Base-by-base conservation (phyloP, 768 basidiomycete genomes). In the Tylopilus sp. region DNA sequence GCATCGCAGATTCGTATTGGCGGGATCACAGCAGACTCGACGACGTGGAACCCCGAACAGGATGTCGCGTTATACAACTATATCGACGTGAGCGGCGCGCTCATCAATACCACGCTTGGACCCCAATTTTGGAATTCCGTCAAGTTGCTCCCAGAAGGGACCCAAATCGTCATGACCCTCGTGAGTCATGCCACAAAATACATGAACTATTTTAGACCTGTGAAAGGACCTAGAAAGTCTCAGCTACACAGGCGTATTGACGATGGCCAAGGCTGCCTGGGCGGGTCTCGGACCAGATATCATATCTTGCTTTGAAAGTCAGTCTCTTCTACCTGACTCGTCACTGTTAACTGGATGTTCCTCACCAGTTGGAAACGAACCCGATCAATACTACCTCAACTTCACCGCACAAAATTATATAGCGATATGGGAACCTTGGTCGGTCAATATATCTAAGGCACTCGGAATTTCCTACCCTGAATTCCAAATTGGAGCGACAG, bases 21-120 rank as follows among this genome's bases (percentile, higher is more conserved):
- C 22, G 79, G 79, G 0, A 78, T 79, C 54, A 80, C 78, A 0
- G 80, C 79, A 5, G 77, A 80, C 57, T 78, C 78, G 13, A 77
- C 78, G 2, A 75, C 72, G 47, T 78, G 78, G 77, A 61, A 77
- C 48, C 65, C 73, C 0, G 64, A 69, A 12, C 71, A 74, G 39
- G 67, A 70, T 30, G 44, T 31, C 20, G 56, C 54, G 1, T 26
- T 59, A 36, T 55, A 55, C 59, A 80, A 77, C 55, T 76, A 74
- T 48, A 70, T 80, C 28, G 73, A 75, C 39, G 57, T 55, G 18
- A 64, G 59, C 3, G 77, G 76, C 15, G 70, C 69, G 6, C 68
- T 80, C 48, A 67, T 66, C 31, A 80, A 80, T 51, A 79, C 78
- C 10, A 79, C 77, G 1, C 73, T 81, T 50, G 79, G 79, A 0